Evolutionary conservation across 2,329 filamentous ascomycete genomes (phyloP), one percentile per base, ranked within the genome.

Genomic region (Aspergillus uvarum): DNA sequence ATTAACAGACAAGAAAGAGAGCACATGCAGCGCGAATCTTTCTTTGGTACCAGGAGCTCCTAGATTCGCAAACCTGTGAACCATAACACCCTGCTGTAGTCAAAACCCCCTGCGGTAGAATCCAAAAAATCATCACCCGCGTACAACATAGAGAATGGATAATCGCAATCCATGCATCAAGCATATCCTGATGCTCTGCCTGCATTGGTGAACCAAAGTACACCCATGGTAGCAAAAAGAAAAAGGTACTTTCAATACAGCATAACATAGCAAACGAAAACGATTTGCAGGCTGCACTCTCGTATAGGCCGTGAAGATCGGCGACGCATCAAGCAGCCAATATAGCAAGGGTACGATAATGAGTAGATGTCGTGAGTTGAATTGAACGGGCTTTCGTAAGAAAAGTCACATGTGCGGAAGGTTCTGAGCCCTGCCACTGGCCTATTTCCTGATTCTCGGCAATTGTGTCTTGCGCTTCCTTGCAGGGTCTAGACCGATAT

Each of bases 141-240:
- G 50, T 54, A 61, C 59, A 57, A 63, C 54, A 60, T 58, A 56
- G 54, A 60, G 53, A 66, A 54, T 49, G 56, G 44, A 48, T 55
- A 62, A 62, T 49, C 59, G 60, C 64, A 63, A 56, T 57, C 59
- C 51, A 65, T 67, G 63, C 66, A 63, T 66, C 65, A 65, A 64
- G 64, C 63, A 68, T 59, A 59, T 58, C 54, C 57, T 47, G 51
- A 61, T 52, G 48, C 60, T 52, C 54, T 56, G 47, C 52, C 56
- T 57, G 61, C 61, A 65, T 63, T 58, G 56, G 50, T 35, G 56
- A 24, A 51, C n/a, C 42, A 60, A 21, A 48, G 52, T 44, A 21
- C 11, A 49, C 49, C 56, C 47, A 54, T 31, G 26, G 44, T 52
- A 57, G 51, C 21, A 54, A 63, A 51, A 51, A 54, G 2, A 48